These are phyloP conservation scores for Carallia pectinifolia DNA, from an alignment of 345 rosid genomes.

Conservation along the genomic window DNA sequence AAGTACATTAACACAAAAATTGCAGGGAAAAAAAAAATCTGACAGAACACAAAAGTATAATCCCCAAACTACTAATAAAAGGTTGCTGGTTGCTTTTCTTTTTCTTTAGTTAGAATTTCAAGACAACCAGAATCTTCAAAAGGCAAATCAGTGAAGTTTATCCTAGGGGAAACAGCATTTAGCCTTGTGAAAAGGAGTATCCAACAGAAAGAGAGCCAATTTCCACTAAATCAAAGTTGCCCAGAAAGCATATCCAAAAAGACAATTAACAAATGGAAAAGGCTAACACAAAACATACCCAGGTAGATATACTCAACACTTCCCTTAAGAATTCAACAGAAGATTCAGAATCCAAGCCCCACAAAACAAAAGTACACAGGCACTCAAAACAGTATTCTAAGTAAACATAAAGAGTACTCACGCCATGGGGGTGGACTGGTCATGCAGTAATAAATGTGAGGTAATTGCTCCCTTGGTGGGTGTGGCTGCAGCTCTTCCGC, in stretches of 20 bases:
- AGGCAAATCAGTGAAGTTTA: constrained; percentile 9
- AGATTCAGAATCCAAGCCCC: constrained; percentile 12
- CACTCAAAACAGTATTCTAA: neutral
- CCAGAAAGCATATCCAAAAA: constrained; percentile 15
- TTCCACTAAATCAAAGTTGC: constrained; percentile 30
- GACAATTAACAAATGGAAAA: constrained; percentile 16
- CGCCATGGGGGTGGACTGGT: constrained; percentile 99
- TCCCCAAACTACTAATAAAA: neutral
- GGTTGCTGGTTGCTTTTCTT: neutral
- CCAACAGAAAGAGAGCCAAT: constrained; percentile 35
- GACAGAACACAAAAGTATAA: neutral
- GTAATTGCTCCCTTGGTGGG: constrained; percentile 89
- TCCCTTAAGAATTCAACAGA: constrained; percentile 14
- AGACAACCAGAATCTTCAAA: constrained; percentile 20
- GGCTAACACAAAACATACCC: constrained; percentile 28
- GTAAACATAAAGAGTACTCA: constrained; percentile 29
- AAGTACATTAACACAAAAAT: constrained; percentile 4
- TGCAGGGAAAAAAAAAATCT: neutral
- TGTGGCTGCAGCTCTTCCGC: constrained; percentile 83
- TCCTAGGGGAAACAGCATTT: constrained; percentile 19
- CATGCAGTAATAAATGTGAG: constrained; percentile 67
- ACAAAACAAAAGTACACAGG: neutral
- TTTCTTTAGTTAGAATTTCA: neutral
- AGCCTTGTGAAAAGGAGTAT: constrained; percentile 37
- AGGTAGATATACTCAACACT: constrained; percentile 30